Percentiles rank a stretch among this genome's conserved stretches.
Evolutionary conservation across 371 early-diverging fungal genomes (phyloP).

Genomic region (Mortierella sp.): DNA sequence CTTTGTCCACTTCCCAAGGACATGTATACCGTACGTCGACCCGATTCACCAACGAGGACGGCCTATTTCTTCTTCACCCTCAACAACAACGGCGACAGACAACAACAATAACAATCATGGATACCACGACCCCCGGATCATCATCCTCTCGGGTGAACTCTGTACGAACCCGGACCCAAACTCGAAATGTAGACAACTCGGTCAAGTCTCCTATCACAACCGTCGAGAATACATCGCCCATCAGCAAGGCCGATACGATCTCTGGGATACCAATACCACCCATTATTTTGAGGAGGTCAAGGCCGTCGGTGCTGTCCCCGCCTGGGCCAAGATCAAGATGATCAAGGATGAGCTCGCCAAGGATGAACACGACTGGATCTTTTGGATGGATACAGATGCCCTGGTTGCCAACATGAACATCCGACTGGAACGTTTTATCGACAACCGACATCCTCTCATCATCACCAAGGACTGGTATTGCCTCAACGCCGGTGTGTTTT

Average conservation of each 20-base stretch:
- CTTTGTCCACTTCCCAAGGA: slow-evolving; percentile 35
- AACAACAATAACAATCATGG: slow-evolving; percentile 2
- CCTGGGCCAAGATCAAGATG: slow-evolving; percentile 44
- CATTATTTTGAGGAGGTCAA: slow-evolving; percentile 28
- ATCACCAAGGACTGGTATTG: slow-evolving; percentile 26
- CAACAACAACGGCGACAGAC: neutral
- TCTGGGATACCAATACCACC: slow-evolving; percentile 26
- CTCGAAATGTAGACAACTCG: slow-evolving; percentile 26
- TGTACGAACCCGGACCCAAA: slow-evolving; percentile 4
- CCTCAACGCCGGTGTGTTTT: slow-evolving; percentile 39
- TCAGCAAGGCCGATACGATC: slow-evolving; percentile 37
- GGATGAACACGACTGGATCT: slow-evolving; percentile 39
- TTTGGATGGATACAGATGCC: slow-evolving; percentile 45
- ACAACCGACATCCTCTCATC: slow-evolving; percentile 29
- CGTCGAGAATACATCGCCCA: slow-evolving; percentile 39
- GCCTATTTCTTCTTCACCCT: slow-evolving; percentile 1
- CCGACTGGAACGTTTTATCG: slow-evolving; percentile 29
- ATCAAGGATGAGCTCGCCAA: slow-evolving; percentile 30
- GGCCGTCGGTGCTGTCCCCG: slow-evolving; percentile 15
- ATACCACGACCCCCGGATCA: slow-evolving; percentile 14
- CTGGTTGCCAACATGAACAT: slow-evolving; percentile 45
- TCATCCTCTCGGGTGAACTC: slow-evolving; percentile 41
- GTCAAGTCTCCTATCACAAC: slow-evolving; percentile 24
- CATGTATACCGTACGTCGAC: slow-evolving; percentile 33
- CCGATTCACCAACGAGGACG: neutral